Evolutionary conservation across 129 eudicot species (phyloP), one percentile per base, ranked within the genome.

Genomic region (Flaveria bidentis): DNA sequence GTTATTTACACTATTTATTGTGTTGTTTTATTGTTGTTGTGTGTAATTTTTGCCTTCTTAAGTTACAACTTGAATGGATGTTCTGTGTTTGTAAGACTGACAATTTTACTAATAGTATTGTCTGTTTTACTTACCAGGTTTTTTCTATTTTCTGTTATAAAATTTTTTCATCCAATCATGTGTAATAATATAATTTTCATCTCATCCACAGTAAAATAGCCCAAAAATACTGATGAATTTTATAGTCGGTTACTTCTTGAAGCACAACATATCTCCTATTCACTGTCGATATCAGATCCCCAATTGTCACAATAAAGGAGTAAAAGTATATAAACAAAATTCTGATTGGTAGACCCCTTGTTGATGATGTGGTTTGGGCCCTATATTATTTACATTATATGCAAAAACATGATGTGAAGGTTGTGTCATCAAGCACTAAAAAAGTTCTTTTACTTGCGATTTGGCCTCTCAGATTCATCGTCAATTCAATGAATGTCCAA

Each of bases 401-500:
- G 53, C 23, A 36, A 36, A 30, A 30, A 71, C 62, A 47, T 77
- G 76, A 78, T 15, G 53, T 52, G 67, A 2, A 57, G 8, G 61
- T 20, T 46, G 10, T 25, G 81, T 77, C 81, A 77, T 25, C 58
- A 67, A 53, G 36, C 81, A 77, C 75, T 67, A 52, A 53, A 23
- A 66, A 53, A 12, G 47, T 46, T 15, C 74, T 67, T 77, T 76
- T 53, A 52, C 74, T 66, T 76, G 74, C 53, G 75, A 67, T 55
- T 67, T 53, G 57, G 46, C 47, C 14, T 71, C 58, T 71, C 67
- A 56, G 56, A 77, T 67, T 53, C 11, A 42, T 17, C 30, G 53
- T 50, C 64, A 39, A 77, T 67, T 76, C 81, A 76, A 53, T 65
- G 73, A 33, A 76, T 76, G 67, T 76, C 67, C 44, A 76, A 53